Conservation (phyloP, 179 eudicot genomes). For the Actinidia chinensis region DNA sequence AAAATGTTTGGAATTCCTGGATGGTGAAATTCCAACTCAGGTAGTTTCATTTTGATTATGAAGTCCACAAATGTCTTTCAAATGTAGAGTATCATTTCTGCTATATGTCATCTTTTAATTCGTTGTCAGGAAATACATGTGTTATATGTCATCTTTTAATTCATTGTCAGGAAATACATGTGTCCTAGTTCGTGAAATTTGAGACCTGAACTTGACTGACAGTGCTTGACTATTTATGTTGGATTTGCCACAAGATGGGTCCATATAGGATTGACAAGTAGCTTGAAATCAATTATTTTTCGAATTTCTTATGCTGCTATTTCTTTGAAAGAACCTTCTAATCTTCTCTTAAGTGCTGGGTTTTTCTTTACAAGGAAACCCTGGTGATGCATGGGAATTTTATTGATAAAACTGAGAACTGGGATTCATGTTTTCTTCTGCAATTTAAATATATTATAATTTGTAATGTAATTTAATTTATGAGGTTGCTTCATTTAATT, state of each 20-base stretch:
- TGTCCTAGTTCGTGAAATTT: background rate
- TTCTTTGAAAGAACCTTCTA: background rate
- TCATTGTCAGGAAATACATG: background rate
- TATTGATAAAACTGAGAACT: background rate
- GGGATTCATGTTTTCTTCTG: background rate
- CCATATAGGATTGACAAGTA: background rate
- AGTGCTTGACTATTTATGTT: background rate
- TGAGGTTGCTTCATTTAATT: constrained; percentile 2
- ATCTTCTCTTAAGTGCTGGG: background rate
- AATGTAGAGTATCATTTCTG: background rate
- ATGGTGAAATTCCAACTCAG: constrained; percentile 75
- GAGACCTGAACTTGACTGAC: background rate
- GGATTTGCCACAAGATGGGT: constrained; percentile 2
- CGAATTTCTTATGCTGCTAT: background rate
- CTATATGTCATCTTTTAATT: too few species aligned
- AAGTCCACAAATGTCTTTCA: background rate
- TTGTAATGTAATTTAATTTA: background rate
- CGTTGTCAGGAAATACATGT: too few species aligned
- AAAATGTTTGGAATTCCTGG: constrained; percentile 64
- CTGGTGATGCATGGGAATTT: too few species aligned
- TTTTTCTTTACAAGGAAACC: too few species aligned
- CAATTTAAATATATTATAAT: background rate
- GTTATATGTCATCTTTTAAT: too few species aligned
- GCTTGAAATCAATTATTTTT: background rate
- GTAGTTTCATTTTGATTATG: constrained; percentile 30